Conservation (phyloP, 805 yeast species). For the Myxozyma udenii region DNA sequence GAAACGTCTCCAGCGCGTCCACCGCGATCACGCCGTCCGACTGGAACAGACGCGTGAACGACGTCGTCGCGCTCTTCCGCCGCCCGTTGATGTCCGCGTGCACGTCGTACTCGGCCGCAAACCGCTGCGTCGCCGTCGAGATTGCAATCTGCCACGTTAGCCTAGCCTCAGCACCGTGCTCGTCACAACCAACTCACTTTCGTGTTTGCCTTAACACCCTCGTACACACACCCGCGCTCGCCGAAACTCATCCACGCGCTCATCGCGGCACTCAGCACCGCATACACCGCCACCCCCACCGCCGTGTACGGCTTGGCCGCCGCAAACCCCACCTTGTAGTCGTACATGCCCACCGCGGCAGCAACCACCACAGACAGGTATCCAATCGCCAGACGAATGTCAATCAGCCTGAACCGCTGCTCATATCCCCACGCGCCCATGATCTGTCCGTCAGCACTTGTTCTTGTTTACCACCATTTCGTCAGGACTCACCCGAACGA, state of each 20-base stretch:
- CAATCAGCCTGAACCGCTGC: slow-evolving; percentile 30
- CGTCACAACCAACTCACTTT: slow-evolving; percentile 9
- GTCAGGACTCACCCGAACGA: slow-evolving; percentile 30
- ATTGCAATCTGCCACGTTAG: slow-evolving; percentile 17
- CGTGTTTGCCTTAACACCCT: slow-evolving; percentile 32
- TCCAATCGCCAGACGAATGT: slow-evolving; percentile 36
- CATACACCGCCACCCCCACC: slow-evolving; percentile 35
- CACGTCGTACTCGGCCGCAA: slow-evolving; percentile 9
- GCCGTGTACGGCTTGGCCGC: slow-evolving; percentile 32
- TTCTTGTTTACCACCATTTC: background rate
- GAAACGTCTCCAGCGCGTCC: slow-evolving; percentile 21
- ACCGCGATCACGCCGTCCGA: slow-evolving; percentile 4
- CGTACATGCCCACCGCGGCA: slow-evolving; percentile 33
- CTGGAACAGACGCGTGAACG: too few species aligned
- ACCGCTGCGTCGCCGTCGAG: slow-evolving; percentile 12
- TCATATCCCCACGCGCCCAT: slow-evolving; percentile 33
- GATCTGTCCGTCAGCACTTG: slow-evolving; percentile 18
- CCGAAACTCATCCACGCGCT: slow-evolving; percentile 32
- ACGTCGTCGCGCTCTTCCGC: too few species aligned
- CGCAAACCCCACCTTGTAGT: slow-evolving; percentile 37
- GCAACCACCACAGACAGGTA: slow-evolving; percentile 36
- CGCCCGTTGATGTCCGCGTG: background rate
- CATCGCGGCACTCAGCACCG: slow-evolving; percentile 31
- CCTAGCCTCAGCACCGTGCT: background rate
- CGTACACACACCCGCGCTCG: slow-evolving; percentile 35